phyloP scores from a whole-genome alignment of 164 flowering plant species.

The Berberis vulgaris region DNA sequence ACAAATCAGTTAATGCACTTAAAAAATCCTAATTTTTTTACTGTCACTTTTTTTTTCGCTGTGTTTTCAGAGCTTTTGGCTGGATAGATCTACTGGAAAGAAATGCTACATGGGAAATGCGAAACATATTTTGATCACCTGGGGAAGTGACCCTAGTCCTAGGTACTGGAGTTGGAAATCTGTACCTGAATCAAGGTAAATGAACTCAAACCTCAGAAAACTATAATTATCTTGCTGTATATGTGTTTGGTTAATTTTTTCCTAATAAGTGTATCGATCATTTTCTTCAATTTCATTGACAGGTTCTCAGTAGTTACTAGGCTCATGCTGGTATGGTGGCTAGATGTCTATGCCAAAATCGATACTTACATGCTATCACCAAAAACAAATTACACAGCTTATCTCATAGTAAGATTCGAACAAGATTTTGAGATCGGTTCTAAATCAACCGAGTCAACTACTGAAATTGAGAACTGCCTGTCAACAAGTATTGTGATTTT shows the following conservation, averaged over 20 bases:
- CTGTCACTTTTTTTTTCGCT: no score
- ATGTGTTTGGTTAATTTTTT: no score
- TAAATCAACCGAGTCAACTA: slow-evolving; percentile 25
- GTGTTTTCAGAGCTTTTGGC: slow-evolving; percentile 23
- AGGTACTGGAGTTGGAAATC: slow-evolving; percentile 48
- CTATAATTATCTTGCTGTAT: not conserved
- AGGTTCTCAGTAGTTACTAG: slow-evolving; percentile 49
- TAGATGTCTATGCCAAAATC: slow-evolving; percentile 44
- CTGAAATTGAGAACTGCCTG: slow-evolving; percentile 19
- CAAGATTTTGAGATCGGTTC: slow-evolving; percentile 37
- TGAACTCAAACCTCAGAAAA: not conserved
- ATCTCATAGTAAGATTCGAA: slow-evolving; percentile 32
- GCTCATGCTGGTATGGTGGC: slow-evolving; percentile 40
- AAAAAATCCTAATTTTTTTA: no score
- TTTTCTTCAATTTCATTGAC: not conserved
- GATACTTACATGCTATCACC: slow-evolving; percentile 30
- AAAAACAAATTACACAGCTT: slow-evolving; percentile 40
- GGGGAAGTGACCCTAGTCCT: slow-evolving; percentile 23
- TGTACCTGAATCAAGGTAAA: slow-evolving; percentile 29
- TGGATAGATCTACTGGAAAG: slow-evolving; percentile 29
- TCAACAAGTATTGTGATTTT: slow-evolving; percentile 12
- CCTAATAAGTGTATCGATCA: not conserved
- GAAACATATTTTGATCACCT: slow-evolving; percentile 36
- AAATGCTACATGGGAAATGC: slow-evolving; percentile 35
- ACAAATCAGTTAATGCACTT: no score